Percentiles rank a stretch among this genome's conserved stretches.
Conservation (phyloP, 371 early-diverging fungal species). For the Capillidium heterosporum region DNA sequence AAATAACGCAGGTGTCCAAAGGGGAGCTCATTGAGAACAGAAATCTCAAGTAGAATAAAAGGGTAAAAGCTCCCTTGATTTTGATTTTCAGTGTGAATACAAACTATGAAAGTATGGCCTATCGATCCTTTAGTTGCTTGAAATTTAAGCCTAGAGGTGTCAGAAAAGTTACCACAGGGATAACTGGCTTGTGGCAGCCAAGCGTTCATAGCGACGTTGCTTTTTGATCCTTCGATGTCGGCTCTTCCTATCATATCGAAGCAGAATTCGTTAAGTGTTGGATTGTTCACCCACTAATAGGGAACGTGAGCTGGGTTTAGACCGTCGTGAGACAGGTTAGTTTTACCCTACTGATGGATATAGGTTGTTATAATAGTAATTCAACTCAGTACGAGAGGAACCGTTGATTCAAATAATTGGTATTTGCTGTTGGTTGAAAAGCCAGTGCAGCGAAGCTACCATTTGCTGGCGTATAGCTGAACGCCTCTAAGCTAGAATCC, state of each 20-base stretch:
- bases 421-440: constrained; percentile 24
- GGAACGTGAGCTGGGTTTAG: constrained; percentile 54
- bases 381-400: constrained; percentile 42
- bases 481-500: too few relatives aligned
- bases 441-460: constrained; percentile 34
- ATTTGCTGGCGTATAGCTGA: constrained; percentile 34
- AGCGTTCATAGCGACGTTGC: constrained; percentile 51
- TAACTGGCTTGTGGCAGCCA: constrained; percentile 52
- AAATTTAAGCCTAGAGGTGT: constrained; percentile 33
- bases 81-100: constrained; percentile 27
- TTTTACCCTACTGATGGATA: constrained; percentile 43
- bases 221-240: constrained; percentile 53
- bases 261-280: constrained; percentile 43
- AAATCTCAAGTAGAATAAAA: constrained; percentile 42
- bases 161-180: constrained; percentile 56
- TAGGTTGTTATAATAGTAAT: constrained; percentile 27
- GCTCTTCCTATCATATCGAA: constrained; percentile 49
- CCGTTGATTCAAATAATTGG: constrained; percentile 32
- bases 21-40: constrained; percentile 41
- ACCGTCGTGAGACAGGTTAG: constrained; percentile 55
- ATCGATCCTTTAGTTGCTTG: constrained; percentile 37
- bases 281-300: constrained; percentile 46
- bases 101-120: constrained; percentile 25
- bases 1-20: constrained; percentile 47
- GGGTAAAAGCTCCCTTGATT: constrained; percentile 36